These are phyloP conservation scores for Penicillium silybi DNA, from an alignment of 495 filamentous ascomycete species.

Conservation along the genomic window DNA sequence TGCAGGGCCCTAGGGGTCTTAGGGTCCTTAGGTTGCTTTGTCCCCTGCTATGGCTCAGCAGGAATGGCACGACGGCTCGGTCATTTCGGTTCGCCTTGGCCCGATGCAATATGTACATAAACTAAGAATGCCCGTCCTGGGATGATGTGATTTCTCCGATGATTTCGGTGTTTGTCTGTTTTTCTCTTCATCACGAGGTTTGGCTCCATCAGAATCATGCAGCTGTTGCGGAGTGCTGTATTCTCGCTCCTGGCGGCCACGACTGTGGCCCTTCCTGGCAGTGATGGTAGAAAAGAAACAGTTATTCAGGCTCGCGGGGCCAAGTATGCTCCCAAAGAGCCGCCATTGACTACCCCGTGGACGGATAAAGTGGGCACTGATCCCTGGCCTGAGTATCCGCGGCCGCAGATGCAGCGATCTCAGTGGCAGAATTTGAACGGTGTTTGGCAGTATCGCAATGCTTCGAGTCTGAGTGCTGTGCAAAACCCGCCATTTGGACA, in stretches of 20 bases:
- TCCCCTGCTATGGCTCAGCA: neutral
- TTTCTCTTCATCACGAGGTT: neutral
- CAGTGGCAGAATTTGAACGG: conserved; percentile 63
- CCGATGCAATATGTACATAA: conserved; percentile 14
- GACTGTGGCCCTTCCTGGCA: conserved; percentile 13
- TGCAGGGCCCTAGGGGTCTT: conserved; percentile 7
- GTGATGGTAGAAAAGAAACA: neutral
- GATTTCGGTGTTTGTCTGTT: neutral
- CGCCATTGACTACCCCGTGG: conserved; percentile 59
- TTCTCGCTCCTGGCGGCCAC: conserved; percentile 14
- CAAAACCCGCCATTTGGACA: conserved; percentile 38
- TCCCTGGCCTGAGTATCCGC: conserved; percentile 66
- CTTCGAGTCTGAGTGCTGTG: conserved; percentile 33
- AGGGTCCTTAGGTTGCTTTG: conserved; percentile 3
- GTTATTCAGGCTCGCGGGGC: conserved; percentile 13
- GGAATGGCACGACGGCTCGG: conserved; percentile 6
- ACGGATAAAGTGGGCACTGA: conserved; percentile 57
- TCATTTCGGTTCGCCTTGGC: neutral
- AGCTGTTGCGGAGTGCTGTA: conserved; percentile 8
- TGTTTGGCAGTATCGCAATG: conserved; percentile 60
- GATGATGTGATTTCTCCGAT: neutral
- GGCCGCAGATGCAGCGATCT: conserved; percentile 54
- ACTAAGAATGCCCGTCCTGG: neutral
- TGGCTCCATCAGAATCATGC: conserved; percentile 8
- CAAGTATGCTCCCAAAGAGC: conserved; percentile 26